These are phyloP conservation scores for Pleurotus tuber-regium DNA, from an alignment of 768 basidiomycete genomes.

Conservation along the genomic window DNA sequence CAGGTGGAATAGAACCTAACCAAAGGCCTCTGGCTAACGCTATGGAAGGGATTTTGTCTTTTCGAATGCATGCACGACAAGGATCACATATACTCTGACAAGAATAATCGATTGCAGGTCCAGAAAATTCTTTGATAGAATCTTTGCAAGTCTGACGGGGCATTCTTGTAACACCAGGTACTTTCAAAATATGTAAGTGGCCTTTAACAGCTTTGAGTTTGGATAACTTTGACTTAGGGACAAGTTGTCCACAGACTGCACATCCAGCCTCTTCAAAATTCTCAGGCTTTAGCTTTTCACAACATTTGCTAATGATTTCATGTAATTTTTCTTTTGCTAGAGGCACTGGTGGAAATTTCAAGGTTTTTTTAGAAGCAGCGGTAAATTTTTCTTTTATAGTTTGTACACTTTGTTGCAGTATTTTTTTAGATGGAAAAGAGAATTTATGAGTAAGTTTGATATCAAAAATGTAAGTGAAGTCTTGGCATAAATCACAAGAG, in stretches of 20 bases:
- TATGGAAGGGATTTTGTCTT: constrained; percentile 8
- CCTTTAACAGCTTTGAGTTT: constrained; percentile 9
- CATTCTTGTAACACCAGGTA: constrained; percentile 7
- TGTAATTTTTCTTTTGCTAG: too few species aligned
- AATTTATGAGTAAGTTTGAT: too few species aligned
- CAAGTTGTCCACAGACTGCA: too few species aligned
- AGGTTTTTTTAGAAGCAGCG: too few species aligned
- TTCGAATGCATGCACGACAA: constrained; percentile 4
- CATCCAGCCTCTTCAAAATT: constrained; percentile 14
- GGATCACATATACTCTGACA: constrained; percentile 14
- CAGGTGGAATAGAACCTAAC: too few species aligned
- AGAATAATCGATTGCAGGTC: constrained; percentile 13
- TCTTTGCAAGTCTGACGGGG: constrained; percentile 6
- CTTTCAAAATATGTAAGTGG: constrained; percentile 1
- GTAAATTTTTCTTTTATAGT: too few species aligned
- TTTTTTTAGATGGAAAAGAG: too few species aligned
- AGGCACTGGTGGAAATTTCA: too few species aligned
- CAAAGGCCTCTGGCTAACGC: constrained; percentile 30
- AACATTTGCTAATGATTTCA: too few species aligned
- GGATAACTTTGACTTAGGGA: constrained; percentile 5
- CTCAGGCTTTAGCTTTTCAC: background rate
- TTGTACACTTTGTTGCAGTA: too few species aligned
- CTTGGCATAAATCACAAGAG: too few species aligned
- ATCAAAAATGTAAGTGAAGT: too few species aligned
- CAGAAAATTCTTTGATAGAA: constrained; percentile 11